phyloP scores from a whole-genome alignment of 805 yeast species.

The Starmera quercuum region DNA sequence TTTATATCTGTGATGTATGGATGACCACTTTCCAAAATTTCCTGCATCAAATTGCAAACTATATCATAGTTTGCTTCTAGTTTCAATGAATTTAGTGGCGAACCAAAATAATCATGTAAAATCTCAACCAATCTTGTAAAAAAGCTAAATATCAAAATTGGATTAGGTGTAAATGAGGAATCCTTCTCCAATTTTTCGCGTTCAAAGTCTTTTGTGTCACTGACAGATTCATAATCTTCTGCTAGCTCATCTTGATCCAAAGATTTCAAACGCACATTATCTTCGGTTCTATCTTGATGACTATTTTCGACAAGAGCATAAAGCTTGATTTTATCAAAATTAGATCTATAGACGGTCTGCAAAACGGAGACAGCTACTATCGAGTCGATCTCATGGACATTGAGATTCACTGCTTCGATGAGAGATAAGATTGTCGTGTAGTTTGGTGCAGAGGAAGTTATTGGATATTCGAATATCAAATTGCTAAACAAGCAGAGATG shows the following conservation, averaged over 20 bases:
- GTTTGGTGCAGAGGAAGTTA: conserved; percentile 24
- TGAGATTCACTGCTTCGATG: conserved; percentile 10
- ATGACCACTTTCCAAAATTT: conserved; percentile 69
- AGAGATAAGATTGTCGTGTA: conserved; percentile 21
- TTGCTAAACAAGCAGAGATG: conserved; percentile 16
- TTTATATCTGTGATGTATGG: conserved; percentile 72
- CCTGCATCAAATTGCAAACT: conserved; percentile 61
- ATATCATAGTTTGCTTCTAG: conserved; percentile 67
- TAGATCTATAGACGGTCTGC: conserved; percentile 10
- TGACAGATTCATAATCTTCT: conserved; percentile 3
- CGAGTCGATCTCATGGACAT: conserved; percentile 14
- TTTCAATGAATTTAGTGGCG: conserved; percentile 46
- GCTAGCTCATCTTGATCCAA: conserved; percentile 4
- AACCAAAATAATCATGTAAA: conserved; percentile 51
- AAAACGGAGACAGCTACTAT: conserved; percentile 12
- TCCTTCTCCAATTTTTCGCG: no score
- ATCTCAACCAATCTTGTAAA: conserved; percentile 40
- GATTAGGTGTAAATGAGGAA: no score
- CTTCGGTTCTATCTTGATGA: conserved; percentile 1
- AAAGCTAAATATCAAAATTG: conserved; percentile 48
- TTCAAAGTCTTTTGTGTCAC: no score
- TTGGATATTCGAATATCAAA: conserved; percentile 29
- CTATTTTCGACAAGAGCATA: conserved; percentile 12
- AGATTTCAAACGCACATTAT: conserved; percentile 10
- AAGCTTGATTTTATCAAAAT: conserved; percentile 8